These are phyloP conservation scores for Penicillium thymicola DNA, from an alignment of 2,329 filamentous ascomycete genomes.

Conservation along the genomic window DNA sequence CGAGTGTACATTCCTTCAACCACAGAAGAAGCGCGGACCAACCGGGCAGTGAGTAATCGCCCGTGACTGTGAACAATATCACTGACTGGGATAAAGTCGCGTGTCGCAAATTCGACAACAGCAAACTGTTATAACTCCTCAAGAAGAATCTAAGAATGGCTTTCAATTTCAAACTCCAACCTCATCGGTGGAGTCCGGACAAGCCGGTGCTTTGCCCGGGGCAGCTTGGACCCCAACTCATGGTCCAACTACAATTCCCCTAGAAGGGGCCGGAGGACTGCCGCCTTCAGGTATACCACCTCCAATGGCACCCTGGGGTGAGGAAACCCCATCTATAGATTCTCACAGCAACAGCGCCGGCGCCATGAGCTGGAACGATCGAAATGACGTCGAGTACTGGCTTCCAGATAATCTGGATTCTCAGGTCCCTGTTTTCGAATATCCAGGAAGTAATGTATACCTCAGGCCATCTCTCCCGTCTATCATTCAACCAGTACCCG, in stretches of 20 bases:
- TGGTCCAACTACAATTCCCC: conserved; percentile 19
- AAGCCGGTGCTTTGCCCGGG: conserved; percentile 19
- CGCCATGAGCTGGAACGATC: conserved; percentile 27
- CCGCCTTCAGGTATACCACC: conserved; percentile 17
- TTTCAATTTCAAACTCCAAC: conserved; percentile 25
- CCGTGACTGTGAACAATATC: conserved; percentile 4
- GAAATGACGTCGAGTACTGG: conserved; percentile 34
- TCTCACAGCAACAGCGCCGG: conserved; percentile 19
- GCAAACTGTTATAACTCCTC: conserved; percentile 24
- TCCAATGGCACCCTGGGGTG: conserved; percentile 23
- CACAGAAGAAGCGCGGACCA: conserved; percentile 43
- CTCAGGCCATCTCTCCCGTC: conserved; percentile 35
- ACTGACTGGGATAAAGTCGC: conserved; percentile 26
- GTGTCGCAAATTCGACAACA: conserved; percentile 39
- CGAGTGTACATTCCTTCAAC: conserved; percentile 42
- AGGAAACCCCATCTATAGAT: conserved; percentile 21
- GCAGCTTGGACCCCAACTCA: conserved; percentile 21
- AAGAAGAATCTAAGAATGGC: conserved; percentile 16
- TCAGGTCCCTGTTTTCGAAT: conserved; percentile 33
- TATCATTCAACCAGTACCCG: conserved; percentile 27
- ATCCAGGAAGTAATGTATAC: conserved; percentile 37
- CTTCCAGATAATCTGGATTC: conserved; percentile 35
- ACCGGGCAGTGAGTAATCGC: conserved; percentile 34
- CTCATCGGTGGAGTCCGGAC: conserved; percentile 18
- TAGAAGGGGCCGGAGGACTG: conserved; percentile 21